Conservation (phyloP, 441 rosid species). For the Erodium chrysanthum region DNA sequence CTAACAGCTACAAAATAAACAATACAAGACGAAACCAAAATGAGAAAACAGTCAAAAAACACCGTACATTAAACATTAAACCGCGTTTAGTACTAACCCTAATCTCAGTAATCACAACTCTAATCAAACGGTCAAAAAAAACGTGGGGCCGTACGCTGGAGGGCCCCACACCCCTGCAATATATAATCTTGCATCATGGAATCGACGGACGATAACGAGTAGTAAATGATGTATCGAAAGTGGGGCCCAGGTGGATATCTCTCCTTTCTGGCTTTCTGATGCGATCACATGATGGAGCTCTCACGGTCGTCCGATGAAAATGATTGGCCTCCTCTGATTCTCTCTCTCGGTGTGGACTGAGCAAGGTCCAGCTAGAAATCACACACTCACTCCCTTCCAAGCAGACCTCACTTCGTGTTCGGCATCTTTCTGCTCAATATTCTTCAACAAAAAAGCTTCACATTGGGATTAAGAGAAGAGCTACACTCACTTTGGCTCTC, state of each 20-base stretch:
- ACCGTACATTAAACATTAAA: no score
- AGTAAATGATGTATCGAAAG: background rate
- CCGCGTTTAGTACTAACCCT: background rate
- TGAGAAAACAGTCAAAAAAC: background rate
- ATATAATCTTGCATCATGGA: background rate
- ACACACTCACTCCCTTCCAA: background rate
- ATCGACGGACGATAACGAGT: background rate
- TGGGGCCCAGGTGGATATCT: slow-evolving; percentile 16
- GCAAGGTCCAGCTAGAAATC: background rate
- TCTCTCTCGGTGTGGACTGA: slow-evolving; percentile 7
- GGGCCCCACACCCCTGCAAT: background rate
- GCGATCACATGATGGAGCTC: slow-evolving; percentile 19
- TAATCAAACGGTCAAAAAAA: background rate
- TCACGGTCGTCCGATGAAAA: slow-evolving; percentile 35
- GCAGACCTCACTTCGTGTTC: background rate
- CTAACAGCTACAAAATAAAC: background rate
- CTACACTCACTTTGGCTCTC: background rate
- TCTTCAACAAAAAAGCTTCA: slow-evolving; percentile 10
- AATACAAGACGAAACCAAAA: background rate
- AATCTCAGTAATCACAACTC: background rate
- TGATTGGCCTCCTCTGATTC: slow-evolving; percentile 8
- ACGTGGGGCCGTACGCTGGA: background rate
- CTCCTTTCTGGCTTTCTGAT: slow-evolving; percentile 22
- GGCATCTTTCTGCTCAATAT: slow-evolving; percentile 11
- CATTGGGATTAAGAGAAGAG: slow-evolving; percentile 6